Evolutionary conservation across 2,329 filamentous ascomycete species (phyloP).

Genomic region (Bertia moriformis): DNA sequence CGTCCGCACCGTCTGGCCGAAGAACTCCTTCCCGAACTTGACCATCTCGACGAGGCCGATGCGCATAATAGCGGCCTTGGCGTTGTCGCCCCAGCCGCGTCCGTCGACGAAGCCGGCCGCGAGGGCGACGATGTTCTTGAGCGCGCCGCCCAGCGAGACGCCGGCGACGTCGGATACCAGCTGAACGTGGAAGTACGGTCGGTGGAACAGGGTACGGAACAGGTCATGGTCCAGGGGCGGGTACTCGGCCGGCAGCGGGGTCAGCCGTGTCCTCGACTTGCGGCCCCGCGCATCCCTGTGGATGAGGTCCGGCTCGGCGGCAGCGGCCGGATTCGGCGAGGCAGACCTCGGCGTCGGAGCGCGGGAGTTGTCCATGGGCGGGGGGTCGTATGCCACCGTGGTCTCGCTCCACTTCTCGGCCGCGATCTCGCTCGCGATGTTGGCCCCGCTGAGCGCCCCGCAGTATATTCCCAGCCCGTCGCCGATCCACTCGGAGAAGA

Average conservation of each 20-base stretch:
- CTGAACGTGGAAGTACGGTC: conserved; percentile 93
- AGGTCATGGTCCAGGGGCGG: conserved; percentile 73
- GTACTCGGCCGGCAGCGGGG: conserved; percentile 66
- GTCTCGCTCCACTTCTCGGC: conserved; percentile 95
- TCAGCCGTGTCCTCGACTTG: conserved; percentile 54
- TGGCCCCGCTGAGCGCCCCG: conserved; percentile 85
- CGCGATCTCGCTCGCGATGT: conserved; percentile 90
- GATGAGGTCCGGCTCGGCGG: conserved; percentile 35
- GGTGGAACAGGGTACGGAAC: conserved; percentile 77
- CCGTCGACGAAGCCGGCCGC: conserved; percentile 92
- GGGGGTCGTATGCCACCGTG: conserved; percentile 89
- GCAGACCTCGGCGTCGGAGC: conserved; percentile 44
- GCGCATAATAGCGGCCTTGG: conserved; percentile 96
- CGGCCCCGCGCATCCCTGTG: conserved; percentile 59
- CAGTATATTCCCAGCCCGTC: conserved; percentile 88
- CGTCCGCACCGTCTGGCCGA: conserved; percentile 64
- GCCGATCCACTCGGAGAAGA: conserved; percentile 93
- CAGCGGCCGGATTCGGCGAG: conserved; percentile 28
- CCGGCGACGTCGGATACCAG: conserved; percentile 92
- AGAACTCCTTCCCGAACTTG: conserved; percentile 87
- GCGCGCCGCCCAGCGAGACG: conserved; percentile 80
- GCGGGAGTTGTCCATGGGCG: conserved; percentile 65
- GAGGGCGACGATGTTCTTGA: conserved; percentile 94
- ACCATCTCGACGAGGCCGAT: conserved; percentile 94
- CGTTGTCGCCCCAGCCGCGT: conserved; percentile 93